Evolutionary conservation across 2,329 filamentous ascomycete species (phyloP), one percentile per base, ranked within the genome.

Genomic region (Mycosphaerelloides madeirae): DNA sequence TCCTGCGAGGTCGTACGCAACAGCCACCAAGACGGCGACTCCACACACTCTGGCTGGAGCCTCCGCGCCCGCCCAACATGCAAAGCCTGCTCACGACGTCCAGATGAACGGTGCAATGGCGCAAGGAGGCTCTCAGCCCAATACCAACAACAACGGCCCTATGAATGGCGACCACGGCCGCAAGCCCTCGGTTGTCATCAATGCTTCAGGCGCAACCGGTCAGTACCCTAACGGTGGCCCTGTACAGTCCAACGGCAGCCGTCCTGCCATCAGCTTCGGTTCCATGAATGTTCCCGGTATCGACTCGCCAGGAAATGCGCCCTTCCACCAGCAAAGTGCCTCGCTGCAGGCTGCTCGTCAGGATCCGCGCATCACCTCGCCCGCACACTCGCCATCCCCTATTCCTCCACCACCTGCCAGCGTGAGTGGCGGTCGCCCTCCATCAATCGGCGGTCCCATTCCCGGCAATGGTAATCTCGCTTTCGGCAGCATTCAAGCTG

Each of bases 131-230:
- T 56, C 59, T 45, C 59, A 61, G 52, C 50, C 50, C 41, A 45
- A 80, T 67, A 78, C 78, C 68, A 79, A 74, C 59, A 93, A 94
- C 79, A 87, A 87, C 60, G 71, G 60, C 37, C 50, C 61, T 64
- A 53, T 34, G 33, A 68, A 76, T 43, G 74, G 75, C 57, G 83
- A 88, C 58, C 90, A 97, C 73, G 78, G 76, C 64, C 81, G 88
- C 65, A 95, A 95, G 72, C 82, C 83, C 54, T 95, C 91, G 14
- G 85, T 95, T 61, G 95, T 90, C 61, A 95, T 96, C 74, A 89
- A 81, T 67, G 84, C 88, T 58, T 85, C 86, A 64, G 87, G 85
- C 57, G 80, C 86, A 44, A 85, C 78, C 57, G 83, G 83, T 63
- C 86, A 81, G 66, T 79, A 83, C 49, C 77, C 84, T 58, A 95